Base-by-base conservation (phyloP, 306 rosid genomes). In the Trifolium repens region DNA sequence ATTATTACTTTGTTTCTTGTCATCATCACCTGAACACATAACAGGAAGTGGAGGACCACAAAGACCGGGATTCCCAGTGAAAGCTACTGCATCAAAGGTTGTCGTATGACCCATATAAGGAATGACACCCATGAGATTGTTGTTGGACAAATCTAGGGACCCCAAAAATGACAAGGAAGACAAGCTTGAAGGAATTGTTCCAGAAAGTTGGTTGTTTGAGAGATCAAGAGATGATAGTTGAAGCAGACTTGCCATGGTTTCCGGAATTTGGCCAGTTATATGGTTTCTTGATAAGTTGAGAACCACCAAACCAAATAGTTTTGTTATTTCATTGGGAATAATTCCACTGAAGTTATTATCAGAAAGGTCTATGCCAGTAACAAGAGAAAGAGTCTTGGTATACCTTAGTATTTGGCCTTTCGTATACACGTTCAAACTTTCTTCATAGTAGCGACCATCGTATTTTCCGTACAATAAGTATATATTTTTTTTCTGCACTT, bases 181-280 rank as follows among this genome's bases (percentile, higher is more conserved):
- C 40, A 59, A 12, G 16, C 65, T 27, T 59, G 40, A 27, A 5
- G 65, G 65, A 59, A 59, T 59, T 12, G 40, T 27, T 3, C 65
- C 87, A 5, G 44, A 34, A 5, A 88, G 67, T 44, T 8, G 49
- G 44, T 85, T 83, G 39, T 54, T 73, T 10, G 91, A 85, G 69
- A 88, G 85, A 71, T 88, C 88, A 66, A 83, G 87, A 17, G 86
- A 83, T 62, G 53, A 24, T n/a, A 85, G 34, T 50, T 82, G 79
- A 10, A 32, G 67, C 46, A 83, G 2, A 72, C 71, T 81, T 37
- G 85, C 27, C 37, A 59, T 59, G 9, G 65, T 59, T 27, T 13
- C 39, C 0, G 17, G 65, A 59, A 59, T 27, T 59, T 59, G 1
- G 39, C 39, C 65, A 59, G 17, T 5, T 59, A 59, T 5, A 59